These are phyloP conservation scores for Penicillium sp. DNA, from an alignment of 2,329 filamentous ascomycete species.

Conservation along the genomic window DNA sequence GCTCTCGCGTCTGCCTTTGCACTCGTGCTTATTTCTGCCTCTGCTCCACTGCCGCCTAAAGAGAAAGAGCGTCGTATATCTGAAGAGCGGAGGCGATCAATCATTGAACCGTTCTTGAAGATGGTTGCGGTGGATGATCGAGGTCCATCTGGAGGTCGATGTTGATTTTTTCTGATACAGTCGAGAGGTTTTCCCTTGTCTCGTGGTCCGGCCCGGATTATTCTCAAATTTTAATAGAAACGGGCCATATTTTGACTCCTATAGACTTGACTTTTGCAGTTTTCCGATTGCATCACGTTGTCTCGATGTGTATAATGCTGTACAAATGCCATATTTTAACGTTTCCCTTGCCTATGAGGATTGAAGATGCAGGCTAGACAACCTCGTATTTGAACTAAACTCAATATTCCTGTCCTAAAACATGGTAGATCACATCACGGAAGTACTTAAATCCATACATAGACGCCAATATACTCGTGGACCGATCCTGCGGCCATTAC, in stretches of 20 bases:
- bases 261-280: background rate
- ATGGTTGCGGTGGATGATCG: constrained; percentile 35
- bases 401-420: background rate
- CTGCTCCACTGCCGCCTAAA: constrained; percentile 37
- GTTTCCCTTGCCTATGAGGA: background rate
- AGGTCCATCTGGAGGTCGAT: constrained; percentile 33
- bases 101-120: constrained; percentile 69
- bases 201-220: background rate
- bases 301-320: background rate
- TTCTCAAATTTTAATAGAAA: background rate
- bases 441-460: background rate
- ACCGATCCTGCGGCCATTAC: background rate
- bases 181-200: background rate
- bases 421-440: background rate
- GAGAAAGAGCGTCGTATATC: constrained; percentile 59
- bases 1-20: constrained; percentile 66
- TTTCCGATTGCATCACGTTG: background rate
- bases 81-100: constrained; percentile 62
- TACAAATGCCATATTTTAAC: background rate
- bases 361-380: background rate
- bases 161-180: constrained; percentile 1
- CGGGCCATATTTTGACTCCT: background rate
- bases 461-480: background rate
- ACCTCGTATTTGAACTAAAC: background rate
- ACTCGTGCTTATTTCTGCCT: constrained; percentile 57